Percentiles rank a stretch among this genome's conserved stretches.
Evolutionary conservation across 768 basidiomycete genomes (phyloP).

Genomic region (Mycena galericulata): DNA sequence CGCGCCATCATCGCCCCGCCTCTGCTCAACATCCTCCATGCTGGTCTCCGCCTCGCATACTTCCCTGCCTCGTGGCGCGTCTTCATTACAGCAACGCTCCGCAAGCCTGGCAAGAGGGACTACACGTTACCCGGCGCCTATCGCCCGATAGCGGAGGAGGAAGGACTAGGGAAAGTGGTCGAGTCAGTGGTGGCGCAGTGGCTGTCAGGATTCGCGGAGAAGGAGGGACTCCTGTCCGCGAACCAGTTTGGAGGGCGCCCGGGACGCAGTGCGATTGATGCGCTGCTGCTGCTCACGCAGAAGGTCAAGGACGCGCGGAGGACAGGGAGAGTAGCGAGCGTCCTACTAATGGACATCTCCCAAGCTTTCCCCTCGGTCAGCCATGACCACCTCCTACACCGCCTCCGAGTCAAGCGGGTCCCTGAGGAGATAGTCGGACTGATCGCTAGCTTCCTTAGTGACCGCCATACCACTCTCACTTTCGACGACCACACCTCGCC

Average conservation of each 20-base stretch:
- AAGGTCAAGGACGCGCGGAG: not conserved
- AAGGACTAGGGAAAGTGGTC: not conserved
- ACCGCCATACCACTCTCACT: no score
- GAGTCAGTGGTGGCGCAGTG: not conserved
- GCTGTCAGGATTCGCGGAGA: not conserved
- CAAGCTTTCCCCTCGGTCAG: no score
- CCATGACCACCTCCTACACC: no score
- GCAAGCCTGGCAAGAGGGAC: conserved; percentile 1
- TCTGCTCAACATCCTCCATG: no score
- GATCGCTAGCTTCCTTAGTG: no score
- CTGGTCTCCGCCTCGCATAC: not conserved
- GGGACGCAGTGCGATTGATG: not conserved
- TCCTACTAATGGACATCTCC: no score
- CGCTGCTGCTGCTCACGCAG: not conserved
- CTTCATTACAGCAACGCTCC: not conserved
- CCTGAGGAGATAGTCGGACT: no score
- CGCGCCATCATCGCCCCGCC: no score
- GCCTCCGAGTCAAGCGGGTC: no score
- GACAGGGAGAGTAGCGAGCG: not conserved
- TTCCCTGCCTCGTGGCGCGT: not conserved
- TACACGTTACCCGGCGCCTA: not conserved
- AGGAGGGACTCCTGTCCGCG: not conserved
- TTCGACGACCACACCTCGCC: no score
- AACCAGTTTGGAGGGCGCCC: not conserved
- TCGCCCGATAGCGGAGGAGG: not conserved